phyloP scores from a whole-genome alignment of 208 protist genomes.

The Crithidia acanthocephali region DNA sequence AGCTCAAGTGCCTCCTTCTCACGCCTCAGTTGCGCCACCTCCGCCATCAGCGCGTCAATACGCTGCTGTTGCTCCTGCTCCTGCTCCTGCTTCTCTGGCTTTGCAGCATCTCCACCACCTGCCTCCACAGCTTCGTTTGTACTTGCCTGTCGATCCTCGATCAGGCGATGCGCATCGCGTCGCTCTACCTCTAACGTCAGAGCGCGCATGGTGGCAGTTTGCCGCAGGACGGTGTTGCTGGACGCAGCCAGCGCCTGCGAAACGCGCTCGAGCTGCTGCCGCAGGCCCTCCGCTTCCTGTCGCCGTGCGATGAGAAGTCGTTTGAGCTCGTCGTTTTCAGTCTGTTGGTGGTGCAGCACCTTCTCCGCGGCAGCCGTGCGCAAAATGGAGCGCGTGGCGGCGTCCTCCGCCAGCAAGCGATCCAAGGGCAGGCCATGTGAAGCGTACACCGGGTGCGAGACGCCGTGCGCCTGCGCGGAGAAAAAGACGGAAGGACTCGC shows the following conservation, averaged over 20 bases:
- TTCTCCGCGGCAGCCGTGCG: conserved; percentile 50
- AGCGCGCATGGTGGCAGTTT: conserved; percentile 57
- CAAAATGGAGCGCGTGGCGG: conserved; percentile 22
- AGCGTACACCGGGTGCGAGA: background rate
- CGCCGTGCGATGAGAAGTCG: conserved; percentile 31
- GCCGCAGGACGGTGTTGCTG: conserved; percentile 50
- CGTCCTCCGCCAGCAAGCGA: conserved; percentile 13
- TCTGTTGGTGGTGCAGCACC: conserved; percentile 45
- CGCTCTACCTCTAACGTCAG: conserved; percentile 54
- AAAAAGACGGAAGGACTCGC: background rate
- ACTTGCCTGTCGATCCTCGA: conserved; percentile 37
- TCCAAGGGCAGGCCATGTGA: conserved; percentile 26
- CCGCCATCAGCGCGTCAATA: conserved; percentile 7
- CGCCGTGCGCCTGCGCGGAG: background rate
- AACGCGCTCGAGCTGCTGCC: conserved; percentile 49
- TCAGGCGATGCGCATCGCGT: conserved; percentile 58
- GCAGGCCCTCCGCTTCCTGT: conserved; percentile 37
- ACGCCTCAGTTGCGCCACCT: conserved; percentile 14
- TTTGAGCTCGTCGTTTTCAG: conserved; percentile 63
- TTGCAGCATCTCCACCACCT: too few relatives aligned
- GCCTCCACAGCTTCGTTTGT: too few relatives aligned
- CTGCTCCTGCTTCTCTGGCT: background rate
- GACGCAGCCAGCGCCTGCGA: conserved; percentile 62
- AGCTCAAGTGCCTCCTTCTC: conserved; percentile 13
- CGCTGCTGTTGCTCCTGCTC: background rate